phyloP scores from a whole-genome alignment of 2,329 filamentous ascomycete genomes.

The Chaetothyriales sp. region DNA sequence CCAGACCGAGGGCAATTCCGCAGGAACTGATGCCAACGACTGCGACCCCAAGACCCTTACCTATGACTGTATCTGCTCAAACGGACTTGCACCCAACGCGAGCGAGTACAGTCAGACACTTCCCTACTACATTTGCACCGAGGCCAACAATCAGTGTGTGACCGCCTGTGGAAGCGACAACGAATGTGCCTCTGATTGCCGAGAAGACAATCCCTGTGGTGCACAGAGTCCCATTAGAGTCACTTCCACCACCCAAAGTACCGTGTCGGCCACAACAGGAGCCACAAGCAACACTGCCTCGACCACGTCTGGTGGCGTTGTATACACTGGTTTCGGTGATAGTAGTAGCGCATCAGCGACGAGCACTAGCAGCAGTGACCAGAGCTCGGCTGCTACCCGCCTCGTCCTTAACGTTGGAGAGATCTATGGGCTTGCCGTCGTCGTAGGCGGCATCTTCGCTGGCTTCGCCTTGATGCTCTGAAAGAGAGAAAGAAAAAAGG shows the following conservation, averaged over 20 bases:
- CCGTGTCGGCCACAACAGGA: conserved; percentile 23
- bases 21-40: conserved; percentile 24
- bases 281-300: conserved; percentile 21
- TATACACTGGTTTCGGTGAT: conserved; percentile 34
- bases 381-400: conserved; percentile 20
- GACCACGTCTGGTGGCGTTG: conserved; percentile 22
- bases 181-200: conserved; percentile 39
- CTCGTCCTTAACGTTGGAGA: conserved; percentile 40
- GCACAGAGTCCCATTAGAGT: conserved; percentile 43
- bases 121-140: conserved; percentile 48
- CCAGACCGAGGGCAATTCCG: conserved; percentile 26
- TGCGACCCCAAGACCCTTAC: conserved; percentile 35
- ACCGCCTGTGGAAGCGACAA: conserved; percentile 34
- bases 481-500: conserved; percentile 22
- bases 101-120: conserved; percentile 50
- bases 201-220: conserved; percentile 44
- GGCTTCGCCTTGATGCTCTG: conserved; percentile 44
- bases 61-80: conserved; percentile 44
- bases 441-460: conserved; percentile 42
- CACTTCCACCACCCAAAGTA: conserved; percentile 31
- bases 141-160: conserved; percentile 44
- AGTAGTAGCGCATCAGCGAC: conserved; percentile 23
- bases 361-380: conserved; percentile 2
- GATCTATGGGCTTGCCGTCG: conserved; percentile 41
- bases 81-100: conserved; percentile 42